Evolutionary conservation across 2,329 filamentous ascomycete genomes (phyloP).

Genomic region (Pseudogymnoascus sp.): DNA sequence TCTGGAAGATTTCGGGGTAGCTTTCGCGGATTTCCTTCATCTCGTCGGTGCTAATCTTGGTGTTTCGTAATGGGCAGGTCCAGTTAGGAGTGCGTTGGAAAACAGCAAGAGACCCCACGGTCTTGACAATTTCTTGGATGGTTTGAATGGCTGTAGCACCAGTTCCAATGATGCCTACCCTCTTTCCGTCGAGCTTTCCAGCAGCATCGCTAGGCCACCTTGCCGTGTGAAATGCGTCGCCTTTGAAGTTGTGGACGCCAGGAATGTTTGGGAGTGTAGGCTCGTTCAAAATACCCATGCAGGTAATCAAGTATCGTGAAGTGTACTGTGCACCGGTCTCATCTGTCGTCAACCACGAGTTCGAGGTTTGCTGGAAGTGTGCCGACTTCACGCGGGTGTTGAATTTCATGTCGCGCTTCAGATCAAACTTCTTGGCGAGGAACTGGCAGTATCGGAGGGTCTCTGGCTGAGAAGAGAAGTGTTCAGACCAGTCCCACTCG

Average conservation of each 20-base stretch:
- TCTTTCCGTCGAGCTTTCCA: conserved; percentile 18
- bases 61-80: conserved; percentile 15
- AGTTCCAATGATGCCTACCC: conserved; percentile 17
- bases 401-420: conserved; percentile 37
- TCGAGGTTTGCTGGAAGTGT: conserved; percentile 34
- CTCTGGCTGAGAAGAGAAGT: conserved; percentile 35
- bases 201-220: conserved; percentile 10
- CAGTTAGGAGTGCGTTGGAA: conserved; percentile 12
- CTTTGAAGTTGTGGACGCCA: conserved; percentile 13
- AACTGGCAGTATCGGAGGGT: conserved; percentile 40
- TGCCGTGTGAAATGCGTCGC: conserved; percentile 10
- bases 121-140: conserved; percentile 27
- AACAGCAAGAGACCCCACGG: conserved; percentile 38
- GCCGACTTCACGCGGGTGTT: conserved; percentile 33
- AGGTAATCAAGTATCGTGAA: conserved; percentile 12
- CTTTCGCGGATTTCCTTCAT: conserved; percentile 23
- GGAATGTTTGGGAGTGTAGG: conserved; percentile 11
- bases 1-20: conserved; percentile 30
- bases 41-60: conserved; percentile 26
- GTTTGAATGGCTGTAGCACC: conserved; percentile 25
- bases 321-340: conserved; percentile 11
- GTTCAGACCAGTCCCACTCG: conserved; percentile 38
- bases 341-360: conserved; percentile 33
- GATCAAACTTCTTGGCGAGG: conserved; percentile 36
- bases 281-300: conserved; percentile 11